phyloP scores from a whole-genome alignment of 805 yeast species.

The Nakazawaea ishiwadae region DNA sequence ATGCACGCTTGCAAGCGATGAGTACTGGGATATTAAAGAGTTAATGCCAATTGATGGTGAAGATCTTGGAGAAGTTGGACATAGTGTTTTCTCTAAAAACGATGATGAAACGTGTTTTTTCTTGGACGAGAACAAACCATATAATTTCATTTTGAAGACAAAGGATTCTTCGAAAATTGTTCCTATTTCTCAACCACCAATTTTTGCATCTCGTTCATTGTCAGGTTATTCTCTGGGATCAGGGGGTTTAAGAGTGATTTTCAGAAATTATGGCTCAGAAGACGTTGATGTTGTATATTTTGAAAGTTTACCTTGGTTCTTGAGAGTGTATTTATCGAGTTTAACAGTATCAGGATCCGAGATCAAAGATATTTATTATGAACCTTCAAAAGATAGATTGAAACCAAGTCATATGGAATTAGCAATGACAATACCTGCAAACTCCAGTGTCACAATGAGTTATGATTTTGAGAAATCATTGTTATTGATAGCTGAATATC shows the following conservation, averaged over 20 bases:
- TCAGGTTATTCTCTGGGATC: constrained; percentile 89
- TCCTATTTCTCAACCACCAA: constrained; percentile 47
- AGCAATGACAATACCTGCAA: constrained; percentile 57
- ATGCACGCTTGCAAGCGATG: constrained; percentile 36
- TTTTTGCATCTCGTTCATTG: constrained; percentile 75
- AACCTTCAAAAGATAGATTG: constrained; percentile 74
- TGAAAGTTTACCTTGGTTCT: constrained; percentile 91
- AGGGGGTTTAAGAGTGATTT: constrained; percentile 81
- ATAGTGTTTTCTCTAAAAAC: background rate
- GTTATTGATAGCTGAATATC: constrained; percentile 83
- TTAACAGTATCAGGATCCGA: constrained; percentile 33
- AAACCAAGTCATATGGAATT: constrained; percentile 85
- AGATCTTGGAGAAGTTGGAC: constrained; percentile 7
- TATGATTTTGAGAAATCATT: constrained; percentile 86
- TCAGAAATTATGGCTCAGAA: constrained; percentile 57
- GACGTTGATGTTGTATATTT: constrained; percentile 55
- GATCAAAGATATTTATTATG: constrained; percentile 52
- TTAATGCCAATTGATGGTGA: constrained; percentile 11
- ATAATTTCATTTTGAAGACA: constrained; percentile 38
- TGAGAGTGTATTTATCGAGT: constrained; percentile 77
- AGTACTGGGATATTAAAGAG: constrained; percentile 43
- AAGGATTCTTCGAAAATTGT: constrained; percentile 38
- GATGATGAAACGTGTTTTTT: constrained; percentile 18
- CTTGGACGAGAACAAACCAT: constrained; percentile 18
- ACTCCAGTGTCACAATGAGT: constrained; percentile 53